phyloP scores from a whole-genome alignment of 1,139 yeast species.

The Pichia sp. region DNA sequence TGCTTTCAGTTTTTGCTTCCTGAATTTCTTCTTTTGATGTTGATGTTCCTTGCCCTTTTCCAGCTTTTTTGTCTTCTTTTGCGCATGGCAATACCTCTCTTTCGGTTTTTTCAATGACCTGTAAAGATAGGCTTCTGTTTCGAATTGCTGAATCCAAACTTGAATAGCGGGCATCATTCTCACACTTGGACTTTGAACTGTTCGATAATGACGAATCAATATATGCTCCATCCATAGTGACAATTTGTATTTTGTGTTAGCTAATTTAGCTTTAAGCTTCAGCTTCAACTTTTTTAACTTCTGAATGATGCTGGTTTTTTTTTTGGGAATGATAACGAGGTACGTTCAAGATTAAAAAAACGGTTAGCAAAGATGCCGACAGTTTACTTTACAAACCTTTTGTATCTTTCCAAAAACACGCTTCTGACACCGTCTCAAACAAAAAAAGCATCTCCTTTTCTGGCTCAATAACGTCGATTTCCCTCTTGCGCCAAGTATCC shows the following conservation, averaged over 20 bases:
- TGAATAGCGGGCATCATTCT: conserved; percentile 7
- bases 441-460: neutral
- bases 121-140: conserved; percentile 4
- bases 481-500: too few species aligned
- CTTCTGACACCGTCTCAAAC: neutral
- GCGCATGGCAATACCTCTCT: too few species aligned
- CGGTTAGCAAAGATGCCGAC: neutral
- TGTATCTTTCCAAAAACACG: too few species aligned
- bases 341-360: too few species aligned
- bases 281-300: neutral
- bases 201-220: conserved; percentile 8
- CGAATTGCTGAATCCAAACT: conserved; percentile 9
- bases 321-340: neutral
- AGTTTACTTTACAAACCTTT: too few species aligned
- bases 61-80: neutral
- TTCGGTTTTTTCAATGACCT: neutral
- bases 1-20: too few species aligned
- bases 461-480: too few species aligned
- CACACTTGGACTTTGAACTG: conserved; percentile 8
- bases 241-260: neutral
- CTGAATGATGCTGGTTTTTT: neutral
- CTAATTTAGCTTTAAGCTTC: neutral
- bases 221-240: conserved; percentile 8
- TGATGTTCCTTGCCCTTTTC: neutral
- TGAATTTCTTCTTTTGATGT: too few species aligned